A percentile compares a stretch with the other conserved stretches of the same genome.
These are phyloP conservation scores for Botrytis tulipae DNA, from an alignment of 2,329 filamentous ascomycete genomes.

Conservation along the genomic window DNA sequence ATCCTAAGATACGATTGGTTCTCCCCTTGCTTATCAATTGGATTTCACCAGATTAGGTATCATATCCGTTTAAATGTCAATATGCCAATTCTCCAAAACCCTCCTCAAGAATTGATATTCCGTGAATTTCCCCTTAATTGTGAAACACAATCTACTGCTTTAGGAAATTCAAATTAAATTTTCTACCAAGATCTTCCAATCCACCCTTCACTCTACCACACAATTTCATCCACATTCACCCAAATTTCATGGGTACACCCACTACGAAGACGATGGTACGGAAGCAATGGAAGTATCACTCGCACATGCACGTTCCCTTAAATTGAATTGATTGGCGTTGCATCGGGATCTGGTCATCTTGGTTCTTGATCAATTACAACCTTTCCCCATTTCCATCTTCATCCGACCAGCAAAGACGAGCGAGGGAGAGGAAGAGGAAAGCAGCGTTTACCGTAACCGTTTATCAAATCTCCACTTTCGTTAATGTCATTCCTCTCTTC, in stretches of 20 bases:
- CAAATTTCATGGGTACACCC: background rate
- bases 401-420: background rate
- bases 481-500: background rate
- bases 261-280: background rate
- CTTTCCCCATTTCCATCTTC: background rate
- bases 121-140: background rate
- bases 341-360: background rate
- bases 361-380: background rate
- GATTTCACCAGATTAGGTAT: background rate
- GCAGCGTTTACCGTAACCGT: background rate
- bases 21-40: background rate
- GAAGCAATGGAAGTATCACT: constrained; percentile 2
- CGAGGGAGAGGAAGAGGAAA: background rate
- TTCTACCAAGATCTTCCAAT: background rate
- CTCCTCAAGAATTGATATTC: background rate
- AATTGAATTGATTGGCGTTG: background rate
- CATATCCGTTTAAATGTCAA: background rate
- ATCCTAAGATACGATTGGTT: background rate
- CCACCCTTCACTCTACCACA: background rate
- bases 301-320: background rate
- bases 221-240: background rate
- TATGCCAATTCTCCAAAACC: background rate
- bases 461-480: background rate
- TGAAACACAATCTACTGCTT: background rate
- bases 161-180: background rate